These are phyloP conservation scores for Phytophthora hybrid DNA, from an alignment of 352 stramenopile species.

Conservation along the genomic window DNA sequence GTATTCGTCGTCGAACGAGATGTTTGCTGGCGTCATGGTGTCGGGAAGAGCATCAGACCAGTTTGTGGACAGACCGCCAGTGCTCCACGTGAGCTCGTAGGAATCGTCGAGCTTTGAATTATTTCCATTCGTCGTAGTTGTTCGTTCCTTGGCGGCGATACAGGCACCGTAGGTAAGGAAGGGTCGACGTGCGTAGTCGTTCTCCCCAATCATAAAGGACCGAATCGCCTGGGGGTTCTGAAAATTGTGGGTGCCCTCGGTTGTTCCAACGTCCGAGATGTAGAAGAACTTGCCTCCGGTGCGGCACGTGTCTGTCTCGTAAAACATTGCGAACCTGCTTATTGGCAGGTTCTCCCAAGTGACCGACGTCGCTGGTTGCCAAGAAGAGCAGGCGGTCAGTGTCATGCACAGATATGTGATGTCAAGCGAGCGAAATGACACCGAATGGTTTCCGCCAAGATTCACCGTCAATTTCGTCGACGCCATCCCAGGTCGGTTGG, in stretches of 20 bases:
- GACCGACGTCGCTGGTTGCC: slow-evolving; percentile 3
- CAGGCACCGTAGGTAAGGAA: neutral
- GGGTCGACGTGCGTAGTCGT: slow-evolving; percentile 10
- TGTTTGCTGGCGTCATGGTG: neutral
- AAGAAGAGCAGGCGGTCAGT: neutral
- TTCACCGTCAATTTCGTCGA: neutral
- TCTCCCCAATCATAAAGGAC: slow-evolving; percentile 16
- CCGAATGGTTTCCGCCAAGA: neutral
- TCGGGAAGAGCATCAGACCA: slow-evolving; percentile 9
- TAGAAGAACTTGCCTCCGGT: slow-evolving; percentile 12
- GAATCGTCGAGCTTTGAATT: neutral
- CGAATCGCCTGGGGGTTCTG: slow-evolving; percentile 5
- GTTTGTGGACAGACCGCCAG: slow-evolving; percentile 2
- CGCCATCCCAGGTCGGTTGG: neutral
- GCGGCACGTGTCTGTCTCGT: slow-evolving; percentile 11
- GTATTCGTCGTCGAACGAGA: neutral
- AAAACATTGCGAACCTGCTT: slow-evolving; percentile 14
- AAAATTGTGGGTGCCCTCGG: slow-evolving; percentile 11
- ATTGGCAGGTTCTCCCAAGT: slow-evolving; percentile 4
- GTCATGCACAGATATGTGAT: neutral
- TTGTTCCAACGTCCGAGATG: slow-evolving; percentile 6
- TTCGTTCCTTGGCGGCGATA: neutral
- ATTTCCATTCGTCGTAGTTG: neutral
- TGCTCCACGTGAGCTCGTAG: slow-evolving; percentile 2
- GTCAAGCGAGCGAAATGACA: neutral